Evolutionary conservation across 768 basidiomycete genomes (phyloP), one percentile per base, ranked within the genome.

Genomic region (Guyanaporus albipodus): DNA sequence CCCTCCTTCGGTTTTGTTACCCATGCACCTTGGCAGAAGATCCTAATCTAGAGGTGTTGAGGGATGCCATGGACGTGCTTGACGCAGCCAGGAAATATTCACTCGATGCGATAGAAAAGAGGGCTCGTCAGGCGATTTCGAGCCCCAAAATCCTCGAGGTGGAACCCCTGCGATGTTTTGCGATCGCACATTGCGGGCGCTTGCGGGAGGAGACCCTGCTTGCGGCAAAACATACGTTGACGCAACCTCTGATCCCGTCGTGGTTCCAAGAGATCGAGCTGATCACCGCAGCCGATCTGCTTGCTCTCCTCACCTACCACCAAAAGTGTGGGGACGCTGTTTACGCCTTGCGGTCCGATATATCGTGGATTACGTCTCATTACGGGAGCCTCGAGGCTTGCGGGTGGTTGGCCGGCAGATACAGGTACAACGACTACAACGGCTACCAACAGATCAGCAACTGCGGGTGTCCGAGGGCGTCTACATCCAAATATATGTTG

Each of bases 221-320:
- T 4, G 64, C 70, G n/a, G 66, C 69, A 5, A 60, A 49, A 17
- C 46, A 53, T 23, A 64, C 68, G 6, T 46, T 71, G 41, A 42
- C 52, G 21, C 44, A 53, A 17, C 58, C 68, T 0, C 48, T 67
- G 31, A 53, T 58, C 4, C 57, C 62, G 0, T 19, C 24, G 3
- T 54, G 57, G 42, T 57, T 59, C 8, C 34, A 55, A 27, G 68
- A 67, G 35, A 54, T 71, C 2, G 54, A 53, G 1, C n/a, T 60
- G 42, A 60, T 71, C 42, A 52, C 50, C 6, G 64, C 62, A 2
- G 34, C 54, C 0, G 59, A 60, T 8, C 51, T 69, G 6, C 61
- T 66, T 35, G 24, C 52, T 2, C 35, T 68, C 11, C 48, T 63
- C 4, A 53, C 44, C 12, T 61, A 66, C 37, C 61, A 63, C 27